Conservation (phyloP, 1,139 yeast species). For the Hyphopichia pseudoburtonii region DNA sequence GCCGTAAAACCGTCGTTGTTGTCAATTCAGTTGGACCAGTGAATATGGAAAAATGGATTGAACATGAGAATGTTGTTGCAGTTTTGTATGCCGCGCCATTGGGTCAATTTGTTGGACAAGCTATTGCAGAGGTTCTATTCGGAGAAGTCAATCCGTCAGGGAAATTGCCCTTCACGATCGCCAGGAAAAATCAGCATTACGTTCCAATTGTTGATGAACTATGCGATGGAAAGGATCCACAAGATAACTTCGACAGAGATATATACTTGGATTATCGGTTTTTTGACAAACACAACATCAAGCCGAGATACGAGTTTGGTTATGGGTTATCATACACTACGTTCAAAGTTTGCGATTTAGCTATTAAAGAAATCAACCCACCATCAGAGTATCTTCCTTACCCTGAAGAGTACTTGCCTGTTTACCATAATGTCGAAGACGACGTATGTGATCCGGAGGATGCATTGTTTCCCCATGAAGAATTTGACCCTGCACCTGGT, state of each 20-base stretch:
- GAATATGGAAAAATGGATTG: constrained; percentile 59
- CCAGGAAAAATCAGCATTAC: constrained; percentile 54
- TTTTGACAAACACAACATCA: constrained; percentile 55
- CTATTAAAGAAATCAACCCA: constrained; percentile 39
- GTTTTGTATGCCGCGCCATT: constrained; percentile 57
- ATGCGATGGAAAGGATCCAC: constrained; percentile 40
- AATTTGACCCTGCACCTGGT: constrained; percentile 52
- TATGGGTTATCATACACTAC: constrained; percentile 58
- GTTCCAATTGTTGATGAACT: constrained; percentile 47
- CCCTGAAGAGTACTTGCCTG: constrained; percentile 49
- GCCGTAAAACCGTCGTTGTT: constrained; percentile 56
- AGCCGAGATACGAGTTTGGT: constrained; percentile 63
- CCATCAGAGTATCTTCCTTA: constrained; percentile 51
- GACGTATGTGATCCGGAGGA: constrained; percentile 57
- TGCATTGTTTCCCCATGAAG: constrained; percentile 56
- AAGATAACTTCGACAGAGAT: constrained; percentile 50
- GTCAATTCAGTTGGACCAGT: constrained; percentile 62
- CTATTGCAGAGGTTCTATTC: constrained; percentile 45
- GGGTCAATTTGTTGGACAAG: constrained; percentile 53
- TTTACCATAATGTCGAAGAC: constrained; percentile 39
- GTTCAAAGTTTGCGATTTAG: constrained; percentile 41
- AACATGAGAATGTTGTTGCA: constrained; percentile 56
- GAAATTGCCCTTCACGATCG: constrained; percentile 61
- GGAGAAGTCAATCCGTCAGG: constrained; percentile 66
- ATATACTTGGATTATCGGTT: constrained; percentile 55